Conservation (phyloP, 306 rosid genomes). For the Dalbergia cultrata region DNA sequence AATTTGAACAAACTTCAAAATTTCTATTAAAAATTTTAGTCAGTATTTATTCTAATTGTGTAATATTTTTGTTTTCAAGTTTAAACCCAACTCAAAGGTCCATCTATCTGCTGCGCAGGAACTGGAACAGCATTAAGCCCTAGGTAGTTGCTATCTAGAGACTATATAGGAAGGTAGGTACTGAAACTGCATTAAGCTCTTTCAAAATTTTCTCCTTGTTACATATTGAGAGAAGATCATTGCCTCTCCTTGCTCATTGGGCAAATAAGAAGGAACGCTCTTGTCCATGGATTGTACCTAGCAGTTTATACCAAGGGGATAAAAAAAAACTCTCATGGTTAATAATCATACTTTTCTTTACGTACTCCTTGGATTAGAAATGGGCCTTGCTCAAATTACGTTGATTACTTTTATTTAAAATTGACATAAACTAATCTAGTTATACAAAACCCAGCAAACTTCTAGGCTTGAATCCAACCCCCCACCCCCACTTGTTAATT, state of each 20-base stretch:
- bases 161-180: too few species aligned
- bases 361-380: background rate
- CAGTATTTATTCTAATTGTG: too few species aligned
- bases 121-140: background rate
- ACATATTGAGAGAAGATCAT: slow-evolving; percentile 1
- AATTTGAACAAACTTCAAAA: too few species aligned
- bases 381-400: background rate
- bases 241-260: slow-evolving; percentile 29
- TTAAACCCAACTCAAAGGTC: background rate
- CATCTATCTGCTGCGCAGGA: background rate
- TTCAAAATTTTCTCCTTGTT: slow-evolving; percentile 22
- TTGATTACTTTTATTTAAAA: background rate
- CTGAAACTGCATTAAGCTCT: slow-evolving; percentile 6
- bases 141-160: too few species aligned
- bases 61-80: too few species aligned
- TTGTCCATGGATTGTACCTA: slow-evolving; percentile 18
- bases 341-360: background rate
- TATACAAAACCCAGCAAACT: background rate
- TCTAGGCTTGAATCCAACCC: too few species aligned
- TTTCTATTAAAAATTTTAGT: too few species aligned
- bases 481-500: background rate
- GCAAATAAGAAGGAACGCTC: slow-evolving; percentile 22
- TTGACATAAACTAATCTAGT: slow-evolving; percentile 5
- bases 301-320: slow-evolving; percentile 21
- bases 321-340: background rate